Conservation (phyloP, 1,284 basidiomycete species). For the Melampsora abietis-canadensis region DNA sequence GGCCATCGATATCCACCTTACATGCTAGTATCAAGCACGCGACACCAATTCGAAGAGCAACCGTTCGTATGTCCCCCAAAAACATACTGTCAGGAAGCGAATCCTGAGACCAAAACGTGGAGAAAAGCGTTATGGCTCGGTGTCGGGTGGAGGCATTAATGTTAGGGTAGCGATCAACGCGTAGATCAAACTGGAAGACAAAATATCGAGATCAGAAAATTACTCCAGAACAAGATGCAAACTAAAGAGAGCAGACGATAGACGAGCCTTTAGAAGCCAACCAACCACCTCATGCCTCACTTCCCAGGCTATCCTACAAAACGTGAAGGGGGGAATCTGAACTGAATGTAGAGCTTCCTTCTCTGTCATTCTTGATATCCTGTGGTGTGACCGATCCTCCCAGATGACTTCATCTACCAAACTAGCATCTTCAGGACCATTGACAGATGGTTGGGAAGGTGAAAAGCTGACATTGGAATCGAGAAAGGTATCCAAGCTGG, state of each 20-base stretch:
- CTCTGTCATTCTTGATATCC: background rate
- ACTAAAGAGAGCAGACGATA: background rate
- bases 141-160: background rate
- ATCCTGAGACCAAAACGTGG: background rate
- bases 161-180: background rate
- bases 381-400: background rate
- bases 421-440: background rate
- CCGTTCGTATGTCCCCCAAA: background rate
- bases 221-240: background rate
- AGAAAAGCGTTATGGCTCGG: background rate
- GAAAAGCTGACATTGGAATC: background rate
- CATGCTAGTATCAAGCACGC: background rate
- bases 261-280: background rate
- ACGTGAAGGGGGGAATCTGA: background rate
- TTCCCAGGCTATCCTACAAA: too few species aligned
- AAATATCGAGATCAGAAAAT: background rate
- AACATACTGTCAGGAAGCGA: background rate
- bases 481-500: background rate
- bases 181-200: background rate
- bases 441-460: background rate
- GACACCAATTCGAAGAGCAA: background rate
- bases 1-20: background rate
- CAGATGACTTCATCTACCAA: background rate
- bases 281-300: too few species aligned
- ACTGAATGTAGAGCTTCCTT: background rate